Base-by-base conservation (phyloP, 257 asterid genomes). In the Ligustrum vulgare region DNA sequence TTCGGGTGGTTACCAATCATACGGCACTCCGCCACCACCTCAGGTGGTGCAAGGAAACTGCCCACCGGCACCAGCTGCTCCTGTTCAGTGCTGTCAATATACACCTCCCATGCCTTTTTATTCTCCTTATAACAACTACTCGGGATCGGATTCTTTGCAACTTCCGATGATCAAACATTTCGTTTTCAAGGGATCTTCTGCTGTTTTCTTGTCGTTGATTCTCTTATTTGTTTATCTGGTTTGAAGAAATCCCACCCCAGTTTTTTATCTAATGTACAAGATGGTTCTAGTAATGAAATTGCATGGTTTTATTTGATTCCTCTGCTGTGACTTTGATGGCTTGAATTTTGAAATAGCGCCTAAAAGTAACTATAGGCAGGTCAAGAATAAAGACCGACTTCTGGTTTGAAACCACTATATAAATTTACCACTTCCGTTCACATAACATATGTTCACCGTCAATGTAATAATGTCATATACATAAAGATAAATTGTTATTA, bases 41-140 rank as follows among this genome's bases (percentile, higher is more conserved):
- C 34, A 78, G 10, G 8, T 25, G 6, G 73, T 34, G 69, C 75
- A 41, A 73, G 70, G 6, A 8, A 81, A 79, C 35, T 82, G 88
- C 75, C 84, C 83, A 1, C 86, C 88, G 33, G 39, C 83, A 1
- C 88, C 88, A 23, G 39, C 81, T n/a, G 75, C 83, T 54, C 86
- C 88, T 0, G 86, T 72, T 7, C 15, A 43, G 45, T 85, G 88
- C 76, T 82, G 84, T 62, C 18, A 4, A 45, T 34, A 76, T 23
- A 25, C 80, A 12, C 84, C 84, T 25, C 88, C 88, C 2, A 3
- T 81, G 43, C 86, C 88, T 13, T 77, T 77, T 31, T 77, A 79
- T 23, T 74, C 77, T 74, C 82, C 86, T 33, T 82, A 84, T 75
- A 78, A 72, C 58, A 75, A 80, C 58, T 62, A 71, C 70, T 66